These are phyloP conservation scores for Bretziella fagacearum DNA, from an alignment of 2,329 filamentous ascomycete genomes.

Conservation along the genomic window DNA sequence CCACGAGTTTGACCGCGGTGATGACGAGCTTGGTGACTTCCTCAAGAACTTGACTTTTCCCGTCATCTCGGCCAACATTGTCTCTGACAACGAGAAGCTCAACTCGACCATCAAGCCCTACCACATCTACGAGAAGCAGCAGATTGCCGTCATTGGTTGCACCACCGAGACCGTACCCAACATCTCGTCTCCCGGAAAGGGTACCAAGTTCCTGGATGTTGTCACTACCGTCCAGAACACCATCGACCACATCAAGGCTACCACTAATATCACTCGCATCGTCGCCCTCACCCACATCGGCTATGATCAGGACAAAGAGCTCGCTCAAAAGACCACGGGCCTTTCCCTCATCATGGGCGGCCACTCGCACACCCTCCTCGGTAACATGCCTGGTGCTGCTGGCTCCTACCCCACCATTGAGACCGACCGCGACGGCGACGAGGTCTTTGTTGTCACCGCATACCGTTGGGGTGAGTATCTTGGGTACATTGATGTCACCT, in stretches of 20 bases:
- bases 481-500: conserved; percentile 50
- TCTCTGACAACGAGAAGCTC: conserved; percentile 40
- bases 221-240: conserved; percentile 42
- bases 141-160: conserved; percentile 46
- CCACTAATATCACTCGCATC: conserved; percentile 46
- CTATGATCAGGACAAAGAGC: conserved; percentile 44
- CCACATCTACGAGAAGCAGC: conserved; percentile 43
- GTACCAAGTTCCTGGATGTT: conserved; percentile 41
- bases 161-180: conserved; percentile 41
- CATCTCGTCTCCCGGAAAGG: conserved; percentile 40
- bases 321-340: conserved; percentile 42
- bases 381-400: conserved; percentile 38
- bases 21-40: conserved; percentile 44
- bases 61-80: conserved; percentile 44
- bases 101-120: conserved; percentile 49
- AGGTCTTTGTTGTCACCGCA: conserved; percentile 51
- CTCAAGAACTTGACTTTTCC: conserved; percentile 48
- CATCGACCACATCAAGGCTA: conserved; percentile 43
- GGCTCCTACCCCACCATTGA: conserved; percentile 48
- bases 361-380: conserved; percentile 43
- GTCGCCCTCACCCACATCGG: conserved; percentile 51
- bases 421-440: conserved; percentile 42
- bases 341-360: conserved; percentile 53
- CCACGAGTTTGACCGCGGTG: conserved; percentile 50
- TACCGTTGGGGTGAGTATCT: conserved; percentile 54